Evolutionary conservation across 257 asterid genomes (phyloP), one percentile per base, ranked within the genome.

Genomic region (Anisodus acutangulus): DNA sequence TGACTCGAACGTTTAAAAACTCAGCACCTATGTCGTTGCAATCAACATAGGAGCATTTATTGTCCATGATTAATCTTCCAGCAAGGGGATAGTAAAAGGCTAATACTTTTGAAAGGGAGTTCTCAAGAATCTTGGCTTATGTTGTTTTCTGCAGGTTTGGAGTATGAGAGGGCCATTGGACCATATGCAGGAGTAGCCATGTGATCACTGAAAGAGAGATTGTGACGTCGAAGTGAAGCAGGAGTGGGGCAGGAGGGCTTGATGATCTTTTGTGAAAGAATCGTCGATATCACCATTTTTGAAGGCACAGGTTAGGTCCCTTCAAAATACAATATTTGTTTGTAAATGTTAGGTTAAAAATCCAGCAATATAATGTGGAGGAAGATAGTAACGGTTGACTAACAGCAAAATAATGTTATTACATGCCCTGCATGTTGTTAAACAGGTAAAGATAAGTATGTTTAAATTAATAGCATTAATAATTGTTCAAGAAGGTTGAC

Each of bases 161-260:
- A 13, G 66, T 78, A 78, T 63, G 53, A 78, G 26, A 13, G 15
- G 64, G 47, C 41, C 9, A 26, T n/a, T 6, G 82, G 66, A 19
- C 19, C 82, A 78, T 78, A 54, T 59, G 22, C 15, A 17, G 17
- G 22, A 78, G 22, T 26, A 54, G 82, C 3, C 1, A 78, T 54
- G 22, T 78, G 68, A 41, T 54, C 82, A 26, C 15, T 17, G 82
- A 78, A 60, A 13, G 82, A 49, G 68, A 78, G n/a, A 16, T 35
- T 78, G 67, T 49, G 37, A 11, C 35, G 57, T 78, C 45, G 54
- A 16, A 12, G 31, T 3, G 57, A 37, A 19, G 82, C 43, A 53
- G 82, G 82, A 5, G 67, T 78, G 16, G 64, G 68, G 9, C 51
- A 53, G 7, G 47, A 78, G 57, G 82, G 83, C n/a, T 79, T 79